Percentiles rank a stretch among this genome's conserved stretches.
phyloP scores from a whole-genome alignment of 2,329 filamentous ascomycete genomes.

The Aotearoamyces nothofagi region DNA sequence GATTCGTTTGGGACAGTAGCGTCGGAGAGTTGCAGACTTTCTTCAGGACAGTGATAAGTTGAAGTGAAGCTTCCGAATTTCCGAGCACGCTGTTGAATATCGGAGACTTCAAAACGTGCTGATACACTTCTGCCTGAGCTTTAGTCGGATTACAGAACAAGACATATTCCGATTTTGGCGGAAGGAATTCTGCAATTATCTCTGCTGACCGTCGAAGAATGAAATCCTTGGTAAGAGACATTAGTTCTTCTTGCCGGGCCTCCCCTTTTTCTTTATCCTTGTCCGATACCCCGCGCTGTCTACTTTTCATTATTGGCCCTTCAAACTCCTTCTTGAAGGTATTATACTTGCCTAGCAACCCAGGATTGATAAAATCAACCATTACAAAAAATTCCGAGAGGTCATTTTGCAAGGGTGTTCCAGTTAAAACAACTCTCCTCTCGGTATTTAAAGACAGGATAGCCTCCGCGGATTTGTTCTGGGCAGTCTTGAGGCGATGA shows the following conservation, averaged over 20 bases:
- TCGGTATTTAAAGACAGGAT: slow-evolving; percentile 75
- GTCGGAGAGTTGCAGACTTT: slow-evolving; percentile 61
- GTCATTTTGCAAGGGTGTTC: slow-evolving; percentile 92
- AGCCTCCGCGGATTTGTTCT: slow-evolving; percentile 80
- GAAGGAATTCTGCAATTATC: slow-evolving; percentile 75
- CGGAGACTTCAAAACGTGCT: slow-evolving; percentile 46
- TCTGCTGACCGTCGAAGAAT: slow-evolving; percentile 78
- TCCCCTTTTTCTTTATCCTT: slow-evolving; percentile 57
- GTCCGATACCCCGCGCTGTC: slow-evolving; percentile 33
- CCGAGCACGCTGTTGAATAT: slow-evolving; percentile 46
- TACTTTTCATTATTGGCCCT: slow-evolving; percentile 65
- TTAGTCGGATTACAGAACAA: slow-evolving; percentile 82
- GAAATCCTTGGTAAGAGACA: slow-evolving; percentile 82
- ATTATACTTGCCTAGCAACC: slow-evolving; percentile 84
- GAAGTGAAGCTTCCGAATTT: slow-evolving; percentile 44
- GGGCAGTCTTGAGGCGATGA: slow-evolving; percentile 92
- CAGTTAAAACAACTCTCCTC: slow-evolving; percentile 26
- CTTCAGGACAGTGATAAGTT: slow-evolving; percentile 58
- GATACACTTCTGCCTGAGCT: slow-evolving; percentile 82
- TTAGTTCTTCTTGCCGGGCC: slow-evolving; percentile 69
- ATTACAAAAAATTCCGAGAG: slow-evolving; percentile 88
- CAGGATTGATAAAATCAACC: slow-evolving; percentile 82
- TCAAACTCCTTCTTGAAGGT: slow-evolving; percentile 95
- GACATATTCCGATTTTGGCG: slow-evolving; percentile 92
- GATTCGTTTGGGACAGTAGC: slow-evolving; percentile 35